Base-by-base conservation (phyloP, 1,284 basidiomycete genomes). In the Malassezia sp. region DNA sequence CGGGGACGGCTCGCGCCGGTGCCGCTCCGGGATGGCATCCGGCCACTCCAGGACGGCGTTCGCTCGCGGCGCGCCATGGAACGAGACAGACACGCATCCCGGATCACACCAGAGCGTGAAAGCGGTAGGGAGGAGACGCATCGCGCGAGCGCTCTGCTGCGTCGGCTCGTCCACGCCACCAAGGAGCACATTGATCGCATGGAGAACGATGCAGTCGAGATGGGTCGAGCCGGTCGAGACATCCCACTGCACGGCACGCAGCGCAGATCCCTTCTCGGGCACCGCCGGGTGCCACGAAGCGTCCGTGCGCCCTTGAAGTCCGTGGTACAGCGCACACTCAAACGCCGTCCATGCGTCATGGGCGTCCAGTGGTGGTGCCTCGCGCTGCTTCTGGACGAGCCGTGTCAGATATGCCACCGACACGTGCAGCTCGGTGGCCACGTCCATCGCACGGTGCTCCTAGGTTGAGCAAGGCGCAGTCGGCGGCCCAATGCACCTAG, bases 41-140 rank as follows among this genome's bases (percentile, higher is more conserved):
- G 15, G 5, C 31, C 17, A 8, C 10, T 33, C 4, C 8, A 4
- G 8, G 31, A 33, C 11, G 5, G 4, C 11, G 31, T 8, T 20
- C 26, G 18, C 9, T 20, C n/a, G n/a, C n/a, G n/a, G n/a, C n/a
- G n/a, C n/a, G n/a, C 7, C 26, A 27, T 27, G 12, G 6, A n/a
- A 6, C 17, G 30, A 10, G 9, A 30, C 38, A 17, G 38, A 28
- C 9, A 39, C 38, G 18, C 38, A 39, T 5, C 38, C 38, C 6
- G 38, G 38, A 27, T 39, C 38, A 10, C 28, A 18, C 38, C 38
- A 39, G 2, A 39, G 27, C 27, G 38, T 39, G 15, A 39, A 39
- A 10, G 38, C 28, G 24, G 15, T 8, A 5, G 38, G 38, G 7
- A 39, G 15, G 6, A 39, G 27, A 17, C 17, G 21, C 8, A 23